These are phyloP conservation scores for Phytophthora tubulina DNA, from an alignment of 352 stramenopile species.

Conservation along the genomic window DNA sequence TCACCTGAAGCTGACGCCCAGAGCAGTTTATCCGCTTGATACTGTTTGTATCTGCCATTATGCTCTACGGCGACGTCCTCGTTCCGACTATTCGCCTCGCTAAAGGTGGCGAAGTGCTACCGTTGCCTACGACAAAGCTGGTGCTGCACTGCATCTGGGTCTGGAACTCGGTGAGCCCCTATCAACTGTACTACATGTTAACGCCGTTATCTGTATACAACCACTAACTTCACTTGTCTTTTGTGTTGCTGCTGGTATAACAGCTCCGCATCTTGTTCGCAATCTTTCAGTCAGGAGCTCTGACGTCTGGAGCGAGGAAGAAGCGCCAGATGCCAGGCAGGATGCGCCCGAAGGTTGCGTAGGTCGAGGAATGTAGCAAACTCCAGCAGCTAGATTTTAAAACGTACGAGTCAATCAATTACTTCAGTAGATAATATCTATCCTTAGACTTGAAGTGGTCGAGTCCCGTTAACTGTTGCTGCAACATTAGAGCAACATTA, in stretches of 20 bases:
- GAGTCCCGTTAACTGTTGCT: neutral
- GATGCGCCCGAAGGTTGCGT: conserved; percentile 38
- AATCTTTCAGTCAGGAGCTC: conserved; percentile 45
- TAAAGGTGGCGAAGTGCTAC: conserved; percentile 7
- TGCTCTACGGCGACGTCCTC: conserved; percentile 70
- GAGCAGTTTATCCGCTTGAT: conserved; percentile 67
- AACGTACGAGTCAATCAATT: neutral
- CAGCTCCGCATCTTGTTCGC: conserved; percentile 48
- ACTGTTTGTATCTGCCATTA: conserved; percentile 61
- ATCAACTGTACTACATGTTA: neutral
- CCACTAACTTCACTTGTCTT: neutral
- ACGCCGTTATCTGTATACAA: neutral
- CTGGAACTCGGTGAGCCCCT: conserved; percentile 48
- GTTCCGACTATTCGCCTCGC: conserved; percentile 45
- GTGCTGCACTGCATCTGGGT: conserved; percentile 51
- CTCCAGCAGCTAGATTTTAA: neutral
- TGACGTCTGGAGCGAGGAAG: conserved; percentile 25
- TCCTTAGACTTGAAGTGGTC: conserved; percentile 5
- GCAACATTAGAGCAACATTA: conserved; percentile 52
- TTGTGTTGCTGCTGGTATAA: neutral
- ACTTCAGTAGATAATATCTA: neutral
- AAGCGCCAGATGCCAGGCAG: conserved; percentile 13
- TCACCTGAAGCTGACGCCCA: conserved; percentile 1
- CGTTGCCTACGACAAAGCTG: conserved; percentile 34
- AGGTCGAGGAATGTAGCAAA: neutral